Conservation (phyloP, 106 monocot genomes). For the Phalaenopsis equestris region DNA sequence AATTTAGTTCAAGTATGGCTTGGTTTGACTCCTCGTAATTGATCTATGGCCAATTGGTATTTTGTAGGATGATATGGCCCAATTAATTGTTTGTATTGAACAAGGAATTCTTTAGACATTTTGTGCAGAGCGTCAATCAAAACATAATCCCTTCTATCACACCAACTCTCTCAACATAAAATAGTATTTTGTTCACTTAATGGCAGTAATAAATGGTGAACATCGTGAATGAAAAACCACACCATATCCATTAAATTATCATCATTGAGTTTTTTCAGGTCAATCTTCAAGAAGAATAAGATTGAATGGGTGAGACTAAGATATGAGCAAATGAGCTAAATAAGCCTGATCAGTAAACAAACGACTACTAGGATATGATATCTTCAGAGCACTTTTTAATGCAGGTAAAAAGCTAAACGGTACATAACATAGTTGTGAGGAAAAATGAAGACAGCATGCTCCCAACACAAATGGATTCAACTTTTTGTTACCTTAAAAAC, state of each 20-base stretch:
- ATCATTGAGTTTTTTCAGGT: background rate
- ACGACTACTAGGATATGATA: background rate
- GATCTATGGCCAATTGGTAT: too few relatives aligned
- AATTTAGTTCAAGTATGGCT: too few relatives aligned
- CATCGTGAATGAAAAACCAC: too few relatives aligned
- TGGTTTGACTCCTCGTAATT: too few relatives aligned
- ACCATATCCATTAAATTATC: background rate
- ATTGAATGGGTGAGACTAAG: background rate
- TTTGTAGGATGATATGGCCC: too few relatives aligned
- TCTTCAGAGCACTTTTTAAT: background rate
- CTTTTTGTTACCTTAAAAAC: slow-evolving; percentile 64
- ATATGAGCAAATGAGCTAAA: background rate
- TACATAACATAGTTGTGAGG: background rate
- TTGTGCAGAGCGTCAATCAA: too few relatives aligned
- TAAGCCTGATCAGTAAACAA: background rate
- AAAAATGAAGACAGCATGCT: slow-evolving; percentile 5
- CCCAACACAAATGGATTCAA: slow-evolving; percentile 1
- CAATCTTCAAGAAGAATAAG: background rate
- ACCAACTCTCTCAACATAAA: too few relatives aligned
- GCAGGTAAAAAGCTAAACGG: background rate
- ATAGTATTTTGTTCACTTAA: too few relatives aligned
- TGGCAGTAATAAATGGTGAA: too few relatives aligned
- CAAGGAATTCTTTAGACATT: too few relatives aligned
- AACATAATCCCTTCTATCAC: too few relatives aligned
- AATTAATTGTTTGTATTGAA: too few relatives aligned